Conservation (phyloP, 768 basidiomycete genomes). For the Tulasnella sp. region DNA sequence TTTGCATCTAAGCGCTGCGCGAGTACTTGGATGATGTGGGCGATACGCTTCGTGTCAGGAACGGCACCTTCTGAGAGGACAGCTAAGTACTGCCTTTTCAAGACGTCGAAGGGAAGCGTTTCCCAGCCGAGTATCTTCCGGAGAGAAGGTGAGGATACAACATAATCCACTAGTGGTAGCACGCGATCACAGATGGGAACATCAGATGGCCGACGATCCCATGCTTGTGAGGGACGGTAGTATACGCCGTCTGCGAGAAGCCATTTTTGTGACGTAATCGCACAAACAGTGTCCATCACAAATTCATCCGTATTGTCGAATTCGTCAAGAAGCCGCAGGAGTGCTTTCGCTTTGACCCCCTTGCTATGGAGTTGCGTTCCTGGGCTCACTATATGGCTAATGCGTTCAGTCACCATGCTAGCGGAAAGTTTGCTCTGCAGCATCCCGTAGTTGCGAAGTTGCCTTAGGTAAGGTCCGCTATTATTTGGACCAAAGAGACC, state of each 20-base stretch:
- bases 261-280: not conserved
- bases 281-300: too few species aligned
- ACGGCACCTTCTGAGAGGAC: not conserved
- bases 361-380: not conserved
- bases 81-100: not conserved
- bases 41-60: not conserved
- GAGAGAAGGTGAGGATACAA: not conserved
- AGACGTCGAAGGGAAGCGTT: not conserved
- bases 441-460: not conserved
- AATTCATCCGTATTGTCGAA: not conserved
- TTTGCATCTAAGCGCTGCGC: not conserved
- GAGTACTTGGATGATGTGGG: not conserved
- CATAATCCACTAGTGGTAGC: not conserved
- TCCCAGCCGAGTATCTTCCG: not conserved
- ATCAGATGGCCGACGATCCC: not conserved
- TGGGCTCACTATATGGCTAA: not conserved
- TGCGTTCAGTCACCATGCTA: not conserved
- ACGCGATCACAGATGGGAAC: not conserved
- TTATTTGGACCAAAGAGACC: not conserved
- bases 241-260: not conserved
- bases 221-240: not conserved
- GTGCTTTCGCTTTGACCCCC: not conserved
- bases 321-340: not conserved
- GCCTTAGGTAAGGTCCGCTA: not conserved
- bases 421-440: not conserved